These are phyloP conservation scores for Aureobasidium lini DNA, from an alignment of 2,329 filamentous ascomycete genomes.

Conservation along the genomic window DNA sequence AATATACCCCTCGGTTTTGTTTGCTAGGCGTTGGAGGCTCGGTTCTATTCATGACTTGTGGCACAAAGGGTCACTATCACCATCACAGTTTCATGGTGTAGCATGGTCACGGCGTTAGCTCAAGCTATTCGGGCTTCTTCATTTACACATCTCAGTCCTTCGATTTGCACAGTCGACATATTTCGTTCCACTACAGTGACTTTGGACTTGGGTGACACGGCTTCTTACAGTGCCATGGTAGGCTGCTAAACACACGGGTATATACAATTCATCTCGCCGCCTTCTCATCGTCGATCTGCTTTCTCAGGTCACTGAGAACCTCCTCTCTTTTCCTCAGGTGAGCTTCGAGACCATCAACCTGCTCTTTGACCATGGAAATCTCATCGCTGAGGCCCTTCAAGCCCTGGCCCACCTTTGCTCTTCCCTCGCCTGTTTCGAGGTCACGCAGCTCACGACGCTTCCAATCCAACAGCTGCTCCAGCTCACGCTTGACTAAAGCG, in stretches of 20 bases:
- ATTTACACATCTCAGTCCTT: background rate
- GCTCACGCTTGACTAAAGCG: conserved; percentile 84
- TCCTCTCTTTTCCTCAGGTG: conserved; percentile 73
- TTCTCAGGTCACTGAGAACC: conserved; percentile 65
- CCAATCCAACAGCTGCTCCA: conserved; percentile 91
- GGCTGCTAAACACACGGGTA: conserved; percentile 7
- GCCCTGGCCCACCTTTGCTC: conserved; percentile 60
- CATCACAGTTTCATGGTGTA: background rate
- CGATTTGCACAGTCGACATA: background rate
- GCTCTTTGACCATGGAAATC: conserved; percentile 82
- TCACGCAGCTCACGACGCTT: conserved; percentile 75
- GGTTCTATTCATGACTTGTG: background rate
- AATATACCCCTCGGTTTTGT: conserved; percentile 12
- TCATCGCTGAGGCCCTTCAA: conserved; percentile 77
- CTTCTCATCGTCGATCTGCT: conserved; percentile 75
- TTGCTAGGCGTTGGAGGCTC: conserved; percentile 7
- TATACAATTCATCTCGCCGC: conserved; percentile 13
- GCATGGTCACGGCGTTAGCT: background rate
- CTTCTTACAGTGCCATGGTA: background rate
- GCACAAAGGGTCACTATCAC: background rate
- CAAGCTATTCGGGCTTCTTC: background rate
- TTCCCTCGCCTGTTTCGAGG: conserved; percentile 63
- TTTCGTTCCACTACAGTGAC: background rate
- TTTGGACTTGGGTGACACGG: background rate
- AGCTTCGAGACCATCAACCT: conserved; percentile 80